Evolutionary conservation across 2,329 filamentous ascomycete genomes (phyloP).

Genomic region (Orbilia blumenaviensis): DNA sequence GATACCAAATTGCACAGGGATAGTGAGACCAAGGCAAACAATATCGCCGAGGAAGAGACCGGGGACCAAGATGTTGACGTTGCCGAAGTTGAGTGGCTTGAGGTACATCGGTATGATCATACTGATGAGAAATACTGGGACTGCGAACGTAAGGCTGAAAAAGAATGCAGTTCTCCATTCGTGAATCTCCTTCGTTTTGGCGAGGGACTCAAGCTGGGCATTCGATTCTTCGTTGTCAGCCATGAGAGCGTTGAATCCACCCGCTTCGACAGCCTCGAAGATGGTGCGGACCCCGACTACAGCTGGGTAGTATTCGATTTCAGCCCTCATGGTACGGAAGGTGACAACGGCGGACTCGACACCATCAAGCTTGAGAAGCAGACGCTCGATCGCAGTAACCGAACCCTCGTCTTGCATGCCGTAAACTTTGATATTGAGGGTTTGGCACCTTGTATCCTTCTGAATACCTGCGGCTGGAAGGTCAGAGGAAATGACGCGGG

Average conservation of each 20-base stretch:
- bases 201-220: constrained; percentile 91
- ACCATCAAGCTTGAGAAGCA: constrained; percentile 73
- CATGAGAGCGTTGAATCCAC: constrained; percentile 86
- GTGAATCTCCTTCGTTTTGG: constrained; percentile 94
- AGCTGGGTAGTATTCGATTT: constrained; percentile 75
- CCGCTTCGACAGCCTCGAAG: constrained; percentile 81
- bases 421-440: constrained; percentile 83
- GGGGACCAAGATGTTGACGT: constrained; percentile 69
- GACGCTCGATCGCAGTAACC: constrained; percentile 77
- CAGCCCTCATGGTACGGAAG: constrained; percentile 76
- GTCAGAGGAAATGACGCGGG: constrained; percentile 79
- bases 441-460: constrained; percentile 63
- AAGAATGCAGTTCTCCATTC: constrained; percentile 88
- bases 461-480: constrained; percentile 64
- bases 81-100: constrained; percentile 79
- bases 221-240: constrained; percentile 95
- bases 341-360: constrained; percentile 78
- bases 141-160: constrained; percentile 79
- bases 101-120: constrained; percentile 93
- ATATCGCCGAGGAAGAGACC: constrained; percentile 90
- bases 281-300: constrained; percentile 81
- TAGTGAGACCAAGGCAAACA: constrained; percentile 81
- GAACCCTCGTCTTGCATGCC: constrained; percentile 74
- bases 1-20: constrained; percentile 95
- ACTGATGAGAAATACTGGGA: constrained; percentile 89